Base-by-base conservation (phyloP, 371 early-diverging fungal species). In the Mucor irregularis region DNA sequence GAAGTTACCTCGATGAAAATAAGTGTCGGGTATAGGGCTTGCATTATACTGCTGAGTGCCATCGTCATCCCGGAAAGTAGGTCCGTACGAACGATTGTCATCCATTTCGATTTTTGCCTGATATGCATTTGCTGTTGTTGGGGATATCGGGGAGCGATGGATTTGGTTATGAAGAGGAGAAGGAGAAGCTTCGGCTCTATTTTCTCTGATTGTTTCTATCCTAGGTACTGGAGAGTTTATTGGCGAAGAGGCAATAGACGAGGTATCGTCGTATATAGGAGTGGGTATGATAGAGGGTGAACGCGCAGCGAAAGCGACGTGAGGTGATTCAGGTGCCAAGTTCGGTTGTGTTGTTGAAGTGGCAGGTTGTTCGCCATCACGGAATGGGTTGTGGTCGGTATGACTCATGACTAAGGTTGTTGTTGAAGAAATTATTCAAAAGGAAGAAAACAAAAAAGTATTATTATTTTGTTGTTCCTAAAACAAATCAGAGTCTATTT, bases 231-330 rank as follows among this genome's bases (percentile, higher is more conserved):
- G 50, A 21, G 39, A 50, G 5, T 50, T 37, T 16, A 25, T 13
- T 16, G 52, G 53, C 22, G 48, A 60, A 2, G 37, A 53, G 13
- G 16, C 33, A 25, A 53, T 14, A 34, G 53, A 48, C 13, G 54
- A 53, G 16, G 34, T 26, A 25, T 60, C 64, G 10, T 58, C 50
- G 33, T 64, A 58, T 10, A 59, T 14, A 19, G 58, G 58, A 6
- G 61, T 53, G 31, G 64, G 64, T 22, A 64, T 49, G n/a, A 64
- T 58, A 1, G 64, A 64, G 10, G 64, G 64, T 10, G 64, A 64
- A 25, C 50, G 48, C 2, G 53, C 50, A 30, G 59, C 45, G 33
- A 64, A 64, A 26, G 29, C 39, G 10, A 59, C 54, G 24, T 64
- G 64, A 49, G 48, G 55, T n/a, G 59, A 47, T 1, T 24, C 17